Percentiles rank a stretch among this genome's conserved stretches.
Evolutionary conservation across 768 basidiomycete species (phyloP).

Genomic region (Tulasnella sp.): DNA sequence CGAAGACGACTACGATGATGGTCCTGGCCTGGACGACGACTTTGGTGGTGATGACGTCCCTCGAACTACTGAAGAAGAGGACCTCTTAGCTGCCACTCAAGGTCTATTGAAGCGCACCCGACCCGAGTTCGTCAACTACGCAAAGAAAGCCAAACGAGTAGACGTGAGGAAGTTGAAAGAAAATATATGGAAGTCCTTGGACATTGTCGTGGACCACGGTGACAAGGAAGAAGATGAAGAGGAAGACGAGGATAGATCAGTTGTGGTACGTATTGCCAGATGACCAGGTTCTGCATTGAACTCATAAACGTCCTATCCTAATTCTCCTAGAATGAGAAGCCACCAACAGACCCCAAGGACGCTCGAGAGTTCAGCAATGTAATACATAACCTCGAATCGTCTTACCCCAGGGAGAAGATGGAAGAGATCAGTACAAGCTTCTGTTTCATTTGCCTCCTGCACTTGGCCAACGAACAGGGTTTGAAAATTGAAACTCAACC

Average conservation of each 20-base stretch:
- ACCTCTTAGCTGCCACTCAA: constrained; percentile 77
- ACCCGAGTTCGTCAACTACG: constrained; percentile 87
- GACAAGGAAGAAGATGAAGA: constrained; percentile 38
- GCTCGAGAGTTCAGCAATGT: constrained; percentile 69
- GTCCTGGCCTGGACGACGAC: constrained; percentile 53
- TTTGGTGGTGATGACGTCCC: constrained; percentile 37
- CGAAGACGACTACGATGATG: constrained; percentile 55
- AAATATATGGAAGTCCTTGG: constrained; percentile 91
- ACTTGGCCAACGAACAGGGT: constrained; percentile 94
- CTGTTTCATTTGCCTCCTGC: constrained; percentile 96
- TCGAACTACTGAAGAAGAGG: constrained; percentile 62
- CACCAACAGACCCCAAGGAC: constrained; percentile 56
- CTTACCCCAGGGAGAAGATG: constrained; percentile 91
- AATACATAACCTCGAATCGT: constrained; percentile 66
- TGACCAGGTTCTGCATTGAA: neutral
- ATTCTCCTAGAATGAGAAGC: constrained; percentile 25
- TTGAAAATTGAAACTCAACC: constrained; percentile 54
- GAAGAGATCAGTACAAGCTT: constrained; percentile 97
- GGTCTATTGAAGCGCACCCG: constrained; percentile 65
- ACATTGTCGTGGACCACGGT: constrained; percentile 49
- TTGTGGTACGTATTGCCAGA: neutral
- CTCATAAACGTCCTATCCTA: neutral
- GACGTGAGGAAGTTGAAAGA: constrained; percentile 96
- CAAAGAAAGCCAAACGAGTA: constrained; percentile 91
- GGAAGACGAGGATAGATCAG: constrained; percentile 35